A percentile compares a stretch with the other conserved stretches of the same genome.
Evolutionary conservation across 139 green algal species (phyloP).

Genomic region (Micractinium sp.): DNA sequence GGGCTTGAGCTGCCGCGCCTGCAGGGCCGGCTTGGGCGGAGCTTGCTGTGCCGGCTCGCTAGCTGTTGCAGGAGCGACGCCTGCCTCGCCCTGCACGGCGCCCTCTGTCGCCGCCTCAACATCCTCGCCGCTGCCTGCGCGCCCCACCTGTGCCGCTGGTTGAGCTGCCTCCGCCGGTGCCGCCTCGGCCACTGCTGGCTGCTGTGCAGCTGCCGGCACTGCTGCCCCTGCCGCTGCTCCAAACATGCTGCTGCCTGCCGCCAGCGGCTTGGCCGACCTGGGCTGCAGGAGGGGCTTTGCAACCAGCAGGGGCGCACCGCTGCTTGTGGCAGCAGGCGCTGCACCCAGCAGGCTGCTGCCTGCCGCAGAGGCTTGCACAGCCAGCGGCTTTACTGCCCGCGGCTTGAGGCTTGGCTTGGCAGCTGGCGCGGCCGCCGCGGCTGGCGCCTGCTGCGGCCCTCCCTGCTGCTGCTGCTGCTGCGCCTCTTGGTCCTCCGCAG

Average conservation of each 20-base stretch:
- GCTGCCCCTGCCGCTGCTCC: not conserved
- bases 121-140: not conserved
- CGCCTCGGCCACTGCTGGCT: not conserved
- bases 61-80: not conserved
- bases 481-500: not conserved
- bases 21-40: not conserved
- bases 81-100: not conserved
- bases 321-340: not conserved
- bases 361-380: not conserved
- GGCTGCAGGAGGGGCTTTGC: constrained; percentile 12
- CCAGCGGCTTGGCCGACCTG: constrained; percentile 1
- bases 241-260: constrained; percentile 6
- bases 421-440: not conserved
- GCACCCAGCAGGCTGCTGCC: not conserved
- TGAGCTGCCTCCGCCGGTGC: not conserved
- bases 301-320: not conserved
- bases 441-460: not conserved
- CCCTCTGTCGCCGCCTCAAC: not conserved
- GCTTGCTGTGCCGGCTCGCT: not conserved
- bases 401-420: constrained; percentile 22
- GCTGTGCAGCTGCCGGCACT: not conserved
- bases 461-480: not conserved
- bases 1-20: constrained; percentile 15
- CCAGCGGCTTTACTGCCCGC: constrained; percentile 29
- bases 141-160: not conserved